Evolutionary conservation across 495 filamentous ascomycete genomes (phyloP).

Genomic region (Melanomma pulvis-pyrius): DNA sequence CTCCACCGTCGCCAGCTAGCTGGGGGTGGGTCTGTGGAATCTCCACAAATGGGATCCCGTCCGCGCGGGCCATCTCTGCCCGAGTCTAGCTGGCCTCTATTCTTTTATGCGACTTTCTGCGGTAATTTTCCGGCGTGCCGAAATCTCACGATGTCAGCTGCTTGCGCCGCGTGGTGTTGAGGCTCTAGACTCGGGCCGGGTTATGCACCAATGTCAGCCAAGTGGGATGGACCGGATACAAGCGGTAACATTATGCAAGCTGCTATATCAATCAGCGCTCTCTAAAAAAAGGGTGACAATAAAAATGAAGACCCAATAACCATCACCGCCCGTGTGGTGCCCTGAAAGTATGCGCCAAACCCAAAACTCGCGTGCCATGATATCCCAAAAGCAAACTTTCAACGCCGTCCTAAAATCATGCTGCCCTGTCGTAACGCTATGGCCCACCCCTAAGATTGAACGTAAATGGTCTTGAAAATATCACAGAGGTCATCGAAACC

Average conservation of each 20-base stretch:
- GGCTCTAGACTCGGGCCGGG: not conserved
- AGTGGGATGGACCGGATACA: not conserved
- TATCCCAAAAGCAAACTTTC: not conserved
- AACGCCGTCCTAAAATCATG: not conserved
- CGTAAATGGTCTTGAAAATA: no score
- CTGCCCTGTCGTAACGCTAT: not conserved
- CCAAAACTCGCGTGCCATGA: not conserved
- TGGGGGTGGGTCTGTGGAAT: not conserved
- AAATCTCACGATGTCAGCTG: constrained; percentile 20
- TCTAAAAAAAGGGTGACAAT: not conserved
- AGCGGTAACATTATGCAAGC: not conserved
- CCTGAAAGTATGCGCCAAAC: no score
- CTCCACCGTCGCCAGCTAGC: constrained; percentile 9
- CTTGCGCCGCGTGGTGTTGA: constrained; percentile 11
- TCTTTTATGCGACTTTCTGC: not conserved
- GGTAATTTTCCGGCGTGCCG: constrained; percentile 6
- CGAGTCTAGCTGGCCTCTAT: not conserved
- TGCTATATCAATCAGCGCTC: not conserved
- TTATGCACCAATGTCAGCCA: no score
- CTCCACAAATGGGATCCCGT: constrained; percentile 25
- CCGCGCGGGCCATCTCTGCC: constrained; percentile 7
- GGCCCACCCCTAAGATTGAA: not conserved
- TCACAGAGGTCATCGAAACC: no score
- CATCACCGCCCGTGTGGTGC: no score
- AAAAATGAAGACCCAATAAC: not conserved